Evolutionary conservation across 345 rosid genomes (phyloP), one percentile per base, ranked within the genome.

Genomic region (Euphorbia pulcherrima): DNA sequence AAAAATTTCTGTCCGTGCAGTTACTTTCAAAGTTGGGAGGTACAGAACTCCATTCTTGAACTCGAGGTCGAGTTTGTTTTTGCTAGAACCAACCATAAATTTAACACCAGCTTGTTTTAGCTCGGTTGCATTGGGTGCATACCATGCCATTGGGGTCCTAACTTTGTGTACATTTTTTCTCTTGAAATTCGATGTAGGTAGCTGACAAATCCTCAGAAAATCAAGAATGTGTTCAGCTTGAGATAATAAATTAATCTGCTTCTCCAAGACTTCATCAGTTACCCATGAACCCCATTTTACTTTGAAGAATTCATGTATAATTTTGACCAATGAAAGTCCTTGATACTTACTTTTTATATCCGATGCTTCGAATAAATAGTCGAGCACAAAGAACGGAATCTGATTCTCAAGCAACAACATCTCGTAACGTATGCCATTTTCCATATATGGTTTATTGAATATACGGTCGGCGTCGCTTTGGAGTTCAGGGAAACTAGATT

Each of bases 321-420:
- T 39, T 11, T 59, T 30, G 21, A 59, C 20, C 44, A 59, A 30
- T 7, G 44, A 30, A 18, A 30, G 44, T 30, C 24, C 62, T 30
- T 16, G 44, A 30, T 17, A 5, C 44, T 30, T 29, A 28, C 11
- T 16, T 7, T 0, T 7, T 17, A 58, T 17, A 29, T 30, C 16
- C 20, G 47, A 60, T 11, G 23, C 28, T 0, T 27, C 3, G 0
- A 29, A 60, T 58, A 76, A 10, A 17, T 68, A 75, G 16, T 74
- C 11, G 1, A 76, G 35, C 41, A 77, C 64, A 3, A 76, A 80
- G 12, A 74, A 44, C 0, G 78, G 74, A 37, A 80, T 4, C 24
- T 80, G 81, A 72, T 80, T 80, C 54, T 80, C 78, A 7, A 76
- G 67, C n/a, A 67, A 44, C 26, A 28, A 14, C 37, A 80, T 1